Evolutionary conservation across 495 filamentous ascomycete genomes (phyloP), one percentile per base, ranked within the genome.

Genomic region (Aspergillus sclerotiicarbonarius): DNA sequence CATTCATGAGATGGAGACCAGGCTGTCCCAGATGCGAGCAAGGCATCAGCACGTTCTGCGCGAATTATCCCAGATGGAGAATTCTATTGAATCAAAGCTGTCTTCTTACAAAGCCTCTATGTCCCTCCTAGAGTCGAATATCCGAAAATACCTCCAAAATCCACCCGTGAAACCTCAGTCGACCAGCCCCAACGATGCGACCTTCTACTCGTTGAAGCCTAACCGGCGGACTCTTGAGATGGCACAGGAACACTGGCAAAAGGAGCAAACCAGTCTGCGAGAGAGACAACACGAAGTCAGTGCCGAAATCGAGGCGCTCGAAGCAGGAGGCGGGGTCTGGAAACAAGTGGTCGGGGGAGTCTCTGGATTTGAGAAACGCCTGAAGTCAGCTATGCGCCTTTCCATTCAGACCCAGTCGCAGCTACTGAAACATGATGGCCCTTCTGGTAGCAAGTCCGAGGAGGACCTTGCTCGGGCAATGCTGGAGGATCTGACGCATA

Each of bases 261-360:
- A 75, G 7, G 90, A 94, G 68, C 76, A 85, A 21, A 73, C 75
- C 12, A 71, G 76, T 0, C 70, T 92, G 9, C 74, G 80, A 47
- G 71, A 76, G 62, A 82, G 85, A 57, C 84, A 84, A 51, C 61
- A 77, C 20, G 75, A 80, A 41, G 85, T 90, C 7, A 79, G 89
- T 60, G 74, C 74, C 44, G 92, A 98, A 66, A 83, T 84, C 21
- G 63, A 75, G 7, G 94, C 93, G 0, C 70, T 97, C n/a, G 87
- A 94, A 47, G 89, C 94, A 63, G 94, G 94, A 7, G 88, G 83
- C 5, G 74, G 82, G 50, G 73, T 96, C 20, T 98, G 94, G 94
- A 83, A 88, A 58, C 81, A 85, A 41, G 84, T 87, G 2, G 67
- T 90, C 8, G 68, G 73, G 15, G 74, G 88, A 19, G 80, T 96